These are phyloP conservation scores for Silene latifolia DNA, from an alignment of 148 eudicot genomes.

Conservation along the genomic window DNA sequence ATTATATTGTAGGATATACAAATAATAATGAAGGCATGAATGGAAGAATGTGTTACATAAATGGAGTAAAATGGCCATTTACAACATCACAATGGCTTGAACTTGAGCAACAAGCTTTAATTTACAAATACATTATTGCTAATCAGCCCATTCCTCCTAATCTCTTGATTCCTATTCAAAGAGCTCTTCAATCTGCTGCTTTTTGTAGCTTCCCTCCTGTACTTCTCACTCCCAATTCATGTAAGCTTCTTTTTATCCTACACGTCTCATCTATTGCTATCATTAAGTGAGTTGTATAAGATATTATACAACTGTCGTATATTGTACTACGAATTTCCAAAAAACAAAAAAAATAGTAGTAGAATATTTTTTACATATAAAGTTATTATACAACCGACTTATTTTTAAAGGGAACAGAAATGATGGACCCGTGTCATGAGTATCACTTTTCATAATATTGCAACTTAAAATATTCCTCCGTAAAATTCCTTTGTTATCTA, in stretches of 20 bases:
- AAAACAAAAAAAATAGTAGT: too few species aligned
- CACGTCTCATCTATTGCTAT: too few species aligned
- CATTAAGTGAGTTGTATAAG: too few species aligned
- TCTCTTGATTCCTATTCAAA: conserved; percentile 61
- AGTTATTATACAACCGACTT: too few species aligned
- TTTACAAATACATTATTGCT: conserved; percentile 71
- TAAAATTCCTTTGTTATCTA: too few species aligned
- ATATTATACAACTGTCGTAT: too few species aligned
- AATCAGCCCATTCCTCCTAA: conserved; percentile 73
- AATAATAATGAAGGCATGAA: conserved; percentile 29
- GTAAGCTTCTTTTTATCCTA: conserved; percentile 33
- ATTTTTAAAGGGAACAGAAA: too few species aligned
- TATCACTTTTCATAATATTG: too few species aligned
- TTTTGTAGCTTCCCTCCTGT: conserved; percentile 50
- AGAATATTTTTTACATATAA: too few species aligned
- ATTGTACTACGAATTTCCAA: too few species aligned
- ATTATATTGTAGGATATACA: not conserved
- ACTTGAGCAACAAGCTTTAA: conserved; percentile 84
- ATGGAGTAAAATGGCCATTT: conserved; percentile 58
- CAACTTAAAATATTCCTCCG: too few species aligned
- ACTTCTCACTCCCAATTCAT: conserved; percentile 52
- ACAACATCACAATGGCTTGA: conserved; percentile 88
- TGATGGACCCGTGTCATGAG: too few species aligned
- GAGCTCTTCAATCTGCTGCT: conserved; percentile 45
- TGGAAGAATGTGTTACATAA: conserved; percentile 39